These are phyloP conservation scores for Schwanniomyces polymorphus DNA, from an alignment of 805 yeast genomes.

Conservation along the genomic window DNA sequence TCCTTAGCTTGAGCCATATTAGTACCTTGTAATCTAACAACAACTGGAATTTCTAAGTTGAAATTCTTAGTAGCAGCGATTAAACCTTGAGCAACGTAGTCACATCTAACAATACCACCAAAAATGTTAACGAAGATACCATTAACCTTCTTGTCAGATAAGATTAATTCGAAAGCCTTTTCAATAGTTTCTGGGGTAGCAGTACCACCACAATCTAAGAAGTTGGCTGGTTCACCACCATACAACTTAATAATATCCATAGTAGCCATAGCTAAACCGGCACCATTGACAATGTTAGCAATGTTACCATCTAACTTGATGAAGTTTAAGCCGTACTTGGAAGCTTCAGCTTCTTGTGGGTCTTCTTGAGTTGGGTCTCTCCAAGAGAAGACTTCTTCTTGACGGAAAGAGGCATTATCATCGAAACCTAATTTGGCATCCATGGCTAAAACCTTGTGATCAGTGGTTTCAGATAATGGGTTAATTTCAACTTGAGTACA, in stretches of 20 bases:
- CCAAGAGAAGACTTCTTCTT: conserved; percentile 92
- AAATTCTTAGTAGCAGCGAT: conserved; percentile 92
- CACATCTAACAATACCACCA: conserved; percentile 99
- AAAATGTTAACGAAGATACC: conserved; percentile 98
- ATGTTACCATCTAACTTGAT: conserved; percentile 98
- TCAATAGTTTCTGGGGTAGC: conserved; percentile 98
- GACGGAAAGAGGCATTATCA: conserved; percentile 94
- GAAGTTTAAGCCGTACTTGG: conserved; percentile 87
- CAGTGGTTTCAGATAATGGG: conserved; percentile 92
- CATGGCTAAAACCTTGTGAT: conserved; percentile 92
- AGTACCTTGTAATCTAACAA: conserved; percentile 98
- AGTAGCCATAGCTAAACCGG: conserved; percentile 99
- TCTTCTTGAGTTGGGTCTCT: conserved; percentile 98
- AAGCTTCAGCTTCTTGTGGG: conserved; percentile 93
- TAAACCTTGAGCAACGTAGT: conserved; percentile 96
- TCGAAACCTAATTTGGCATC: conserved; percentile 99
- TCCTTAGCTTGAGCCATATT: conserved; percentile 87
- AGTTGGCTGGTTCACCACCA: conserved; percentile 99
- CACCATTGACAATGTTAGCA: conserved; percentile 99
- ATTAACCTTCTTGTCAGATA: conserved; percentile 84
- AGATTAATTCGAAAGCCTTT: conserved; percentile 91
- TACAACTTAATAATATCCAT: conserved; percentile 98
- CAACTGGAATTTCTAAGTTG: conserved; percentile 89
- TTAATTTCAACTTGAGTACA: conserved; percentile 98
- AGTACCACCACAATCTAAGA: conserved; percentile 99